A percentile compares a stretch with the other conserved stretches of the same genome.
Conservation (phyloP, 2,329 filamentous ascomycete species). For the Ceratocystis cubensis region DNA sequence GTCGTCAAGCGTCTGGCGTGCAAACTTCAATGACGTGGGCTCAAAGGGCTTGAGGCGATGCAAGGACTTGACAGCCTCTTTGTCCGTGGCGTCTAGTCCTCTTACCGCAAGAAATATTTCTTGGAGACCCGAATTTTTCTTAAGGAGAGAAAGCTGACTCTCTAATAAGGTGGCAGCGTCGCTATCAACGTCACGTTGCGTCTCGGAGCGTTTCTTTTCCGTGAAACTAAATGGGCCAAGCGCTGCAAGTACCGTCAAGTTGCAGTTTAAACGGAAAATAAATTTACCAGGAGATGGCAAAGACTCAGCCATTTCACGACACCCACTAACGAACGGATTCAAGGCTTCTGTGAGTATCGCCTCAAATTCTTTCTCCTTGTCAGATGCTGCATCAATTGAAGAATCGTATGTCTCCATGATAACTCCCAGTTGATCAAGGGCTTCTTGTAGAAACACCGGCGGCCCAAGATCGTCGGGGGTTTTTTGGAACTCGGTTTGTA, state of each 20-base stretch:
- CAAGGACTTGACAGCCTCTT: constrained; percentile 35
- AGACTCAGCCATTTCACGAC: constrained; percentile 52
- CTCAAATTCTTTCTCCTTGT: constrained; percentile 57
- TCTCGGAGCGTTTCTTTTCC: constrained; percentile 35
- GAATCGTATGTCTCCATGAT: constrained; percentile 82
- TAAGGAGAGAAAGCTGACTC: constrained; percentile 60
- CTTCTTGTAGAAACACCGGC: constrained; percentile 68
- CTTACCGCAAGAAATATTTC: constrained; percentile 37
- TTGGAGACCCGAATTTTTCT: constrained; percentile 60
- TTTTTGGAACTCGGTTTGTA: constrained; percentile 59
- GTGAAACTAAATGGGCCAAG: constrained; percentile 54
- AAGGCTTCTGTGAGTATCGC: constrained; percentile 65
- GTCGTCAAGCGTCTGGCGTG: constrained; percentile 69
- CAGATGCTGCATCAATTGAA: constrained; percentile 50
- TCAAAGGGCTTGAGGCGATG: constrained; percentile 44
- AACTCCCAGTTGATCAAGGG: constrained; percentile 61
- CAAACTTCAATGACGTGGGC: constrained; percentile 46
- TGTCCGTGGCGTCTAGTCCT: constrained; percentile 29
- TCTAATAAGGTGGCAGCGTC: constrained; percentile 38
- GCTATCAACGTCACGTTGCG: constrained; percentile 42
- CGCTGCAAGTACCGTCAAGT: constrained; percentile 43
- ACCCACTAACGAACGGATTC: constrained; percentile 72
- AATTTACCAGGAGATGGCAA: constrained; percentile 48
- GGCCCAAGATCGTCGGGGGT: constrained; percentile 61
- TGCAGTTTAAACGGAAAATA: constrained; percentile 64